These are phyloP conservation scores for Rhexocercosporidium sp. DNA, from an alignment of 2,329 filamentous ascomycete species.

Conservation along the genomic window DNA sequence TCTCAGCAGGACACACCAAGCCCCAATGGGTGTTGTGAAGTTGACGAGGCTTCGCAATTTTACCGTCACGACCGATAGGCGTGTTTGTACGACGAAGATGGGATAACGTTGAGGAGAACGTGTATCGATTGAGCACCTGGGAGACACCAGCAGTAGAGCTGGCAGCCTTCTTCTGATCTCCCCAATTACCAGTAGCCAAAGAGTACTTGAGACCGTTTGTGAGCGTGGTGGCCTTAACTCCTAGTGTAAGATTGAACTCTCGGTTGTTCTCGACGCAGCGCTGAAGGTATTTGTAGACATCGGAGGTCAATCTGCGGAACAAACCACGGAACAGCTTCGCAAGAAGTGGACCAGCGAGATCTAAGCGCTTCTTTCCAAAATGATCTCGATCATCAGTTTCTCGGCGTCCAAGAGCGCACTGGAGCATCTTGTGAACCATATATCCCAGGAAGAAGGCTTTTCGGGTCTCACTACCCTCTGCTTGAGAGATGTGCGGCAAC, in stretches of 20 bases:
- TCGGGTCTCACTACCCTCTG: constrained; percentile 89
- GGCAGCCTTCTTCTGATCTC: constrained; percentile 97
- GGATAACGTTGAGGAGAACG: constrained; percentile 93
- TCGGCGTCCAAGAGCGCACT: constrained; percentile 89
- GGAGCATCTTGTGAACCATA: constrained; percentile 95
- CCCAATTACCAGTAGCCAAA: constrained; percentile 97
- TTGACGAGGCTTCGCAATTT: constrained; percentile 96
- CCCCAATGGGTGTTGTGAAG: constrained; percentile 99
- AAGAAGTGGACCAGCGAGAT: constrained; percentile 90
- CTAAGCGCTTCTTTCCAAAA: constrained; percentile 97
- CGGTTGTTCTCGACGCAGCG: constrained; percentile 87
- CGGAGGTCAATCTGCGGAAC: constrained; percentile 87
- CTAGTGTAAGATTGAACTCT: constrained; percentile 89
- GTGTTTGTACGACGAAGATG: constrained; percentile 98
- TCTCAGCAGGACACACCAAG: constrained; percentile 94
- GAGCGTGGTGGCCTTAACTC: constrained; percentile 88
- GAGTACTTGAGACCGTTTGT: constrained; percentile 97
- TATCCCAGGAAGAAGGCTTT: constrained; percentile 99
- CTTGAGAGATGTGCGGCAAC: constrained; percentile 93
- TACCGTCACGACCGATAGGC: constrained; percentile 95
- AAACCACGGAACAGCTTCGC: constrained; percentile 96
- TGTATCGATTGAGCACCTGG: constrained; percentile 97
- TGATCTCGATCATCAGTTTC: constrained; percentile 98
- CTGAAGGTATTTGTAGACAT: constrained; percentile 89
- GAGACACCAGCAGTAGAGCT: constrained; percentile 96